Percentiles rank a stretch among this genome's conserved stretches.
Evolutionary conservation across 345 rosid species (phyloP).

Genomic region (Populus pruinosa): DNA sequence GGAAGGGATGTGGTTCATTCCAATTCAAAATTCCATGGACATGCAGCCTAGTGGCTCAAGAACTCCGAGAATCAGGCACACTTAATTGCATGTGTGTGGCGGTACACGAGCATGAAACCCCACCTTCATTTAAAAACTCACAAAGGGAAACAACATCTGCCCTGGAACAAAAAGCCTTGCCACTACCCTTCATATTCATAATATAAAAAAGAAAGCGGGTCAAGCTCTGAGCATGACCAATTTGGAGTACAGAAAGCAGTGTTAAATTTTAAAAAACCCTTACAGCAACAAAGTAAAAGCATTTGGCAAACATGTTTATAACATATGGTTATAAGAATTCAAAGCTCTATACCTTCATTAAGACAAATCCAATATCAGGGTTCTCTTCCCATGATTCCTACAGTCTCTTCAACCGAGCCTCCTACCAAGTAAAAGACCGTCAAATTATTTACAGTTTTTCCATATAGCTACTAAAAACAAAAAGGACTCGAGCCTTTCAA

Average conservation of each 20-base stretch:
- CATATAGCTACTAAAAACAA: background rate
- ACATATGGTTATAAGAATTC: background rate
- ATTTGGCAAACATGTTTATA: background rate
- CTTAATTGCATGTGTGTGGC: background rate
- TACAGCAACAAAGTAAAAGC: background rate
- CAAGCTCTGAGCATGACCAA: conserved; percentile 14
- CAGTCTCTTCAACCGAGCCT: conserved; percentile 62
- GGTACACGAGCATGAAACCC: background rate
- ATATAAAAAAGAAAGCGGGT: conserved; percentile 31
- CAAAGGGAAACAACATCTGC: conserved; percentile 63
- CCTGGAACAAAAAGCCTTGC: conserved; percentile 83
- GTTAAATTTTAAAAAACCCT: background rate
- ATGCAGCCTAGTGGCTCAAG: background rate
- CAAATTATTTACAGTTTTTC: background rate
- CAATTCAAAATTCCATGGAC: background rate
- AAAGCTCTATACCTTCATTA: conserved; percentile 64
- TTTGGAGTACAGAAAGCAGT: background rate
- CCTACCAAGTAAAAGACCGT: conserved; percentile 34
- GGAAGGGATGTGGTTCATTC: background rate
- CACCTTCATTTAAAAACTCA: conserved; percentile 62
- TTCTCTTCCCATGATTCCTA: conserved; percentile 97
- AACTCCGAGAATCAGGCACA: background rate
- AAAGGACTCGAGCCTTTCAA: background rate
- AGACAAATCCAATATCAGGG: conserved; percentile 72
- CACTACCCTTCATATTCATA: conserved; percentile 59